These are phyloP conservation scores for Ustilago tritici DNA, from an alignment of 1,284 basidiomycete genomes.

Conservation along the genomic window DNA sequence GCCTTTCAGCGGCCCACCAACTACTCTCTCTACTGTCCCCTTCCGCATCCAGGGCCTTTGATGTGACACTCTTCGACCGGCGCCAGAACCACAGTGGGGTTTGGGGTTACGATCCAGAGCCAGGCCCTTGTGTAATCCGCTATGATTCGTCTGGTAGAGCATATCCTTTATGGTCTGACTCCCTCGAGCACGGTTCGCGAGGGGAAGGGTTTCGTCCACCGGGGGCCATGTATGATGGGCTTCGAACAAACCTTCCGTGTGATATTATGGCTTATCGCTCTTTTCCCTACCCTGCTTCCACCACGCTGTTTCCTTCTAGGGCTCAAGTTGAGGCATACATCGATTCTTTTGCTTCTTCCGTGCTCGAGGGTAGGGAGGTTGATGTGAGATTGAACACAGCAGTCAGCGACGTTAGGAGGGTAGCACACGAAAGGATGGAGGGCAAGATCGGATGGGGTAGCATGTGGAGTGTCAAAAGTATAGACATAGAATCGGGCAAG, in stretches of 20 bases:
- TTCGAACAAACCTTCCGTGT: slow-evolving; percentile 66
- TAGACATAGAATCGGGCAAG: slow-evolving; percentile 4
- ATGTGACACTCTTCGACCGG: slow-evolving; percentile 54
- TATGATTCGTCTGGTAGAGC: slow-evolving; percentile 49
- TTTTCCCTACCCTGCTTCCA: slow-evolving; percentile 47
- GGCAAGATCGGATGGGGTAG: slow-evolving; percentile 49
- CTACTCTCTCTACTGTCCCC: slow-evolving; percentile 49
- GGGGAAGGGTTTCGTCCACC: slow-evolving; percentile 18
- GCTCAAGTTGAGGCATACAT: slow-evolving; percentile 70
- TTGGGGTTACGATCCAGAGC: slow-evolving; percentile 55
- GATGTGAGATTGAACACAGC: slow-evolving; percentile 70
- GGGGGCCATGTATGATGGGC: slow-evolving; percentile 66
- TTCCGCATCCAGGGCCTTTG: neutral
- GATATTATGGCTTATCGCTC: slow-evolving; percentile 69
- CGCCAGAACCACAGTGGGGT: slow-evolving; percentile 44
- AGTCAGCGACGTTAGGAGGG: slow-evolving; percentile 63
- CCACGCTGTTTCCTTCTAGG: slow-evolving; percentile 45
- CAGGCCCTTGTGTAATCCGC: slow-evolving; percentile 59
- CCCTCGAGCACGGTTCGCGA: slow-evolving; percentile 23
- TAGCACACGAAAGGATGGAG: neutral
- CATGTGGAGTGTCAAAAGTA: slow-evolving; percentile 32
- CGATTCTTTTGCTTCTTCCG: slow-evolving; percentile 63
- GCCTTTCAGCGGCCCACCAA: slow-evolving; percentile 71
- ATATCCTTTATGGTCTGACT: slow-evolving; percentile 15
- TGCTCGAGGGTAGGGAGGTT: neutral